Conservation (phyloP, 169 alveolate species). For the Plasmodium knowlesi region DNA sequence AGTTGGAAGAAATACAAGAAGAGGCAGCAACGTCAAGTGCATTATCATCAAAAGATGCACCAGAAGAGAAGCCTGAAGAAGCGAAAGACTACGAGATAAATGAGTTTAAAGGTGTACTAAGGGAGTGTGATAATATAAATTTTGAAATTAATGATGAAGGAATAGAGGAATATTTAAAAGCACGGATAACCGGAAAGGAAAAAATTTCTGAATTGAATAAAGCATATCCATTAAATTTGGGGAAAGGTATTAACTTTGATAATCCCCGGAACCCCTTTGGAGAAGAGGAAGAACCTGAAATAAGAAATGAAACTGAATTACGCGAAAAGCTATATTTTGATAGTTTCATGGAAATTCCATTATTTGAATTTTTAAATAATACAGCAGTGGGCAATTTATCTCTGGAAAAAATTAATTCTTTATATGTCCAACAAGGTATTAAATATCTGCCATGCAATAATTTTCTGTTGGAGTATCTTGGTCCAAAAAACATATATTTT, state of each 20-base stretch:
- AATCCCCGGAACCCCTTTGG: conserved; percentile 23
- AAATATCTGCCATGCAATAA: neutral
- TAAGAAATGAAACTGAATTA: neutral
- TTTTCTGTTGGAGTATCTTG: conserved; percentile 4
- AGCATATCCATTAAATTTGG: conserved; percentile 15
- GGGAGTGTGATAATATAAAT: neutral
- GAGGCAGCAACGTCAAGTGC: neutral
- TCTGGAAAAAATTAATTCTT: neutral
- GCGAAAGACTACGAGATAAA: neutral
- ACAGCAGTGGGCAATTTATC: neutral
- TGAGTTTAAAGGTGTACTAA: neutral
- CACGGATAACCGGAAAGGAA: neutral
- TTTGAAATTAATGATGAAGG: neutral
- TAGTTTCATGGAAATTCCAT: neutral
- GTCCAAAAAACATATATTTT: neutral
- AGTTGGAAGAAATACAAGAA: neutral
- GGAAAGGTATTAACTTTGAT: conserved; percentile 12
- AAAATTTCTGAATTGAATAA: neutral
- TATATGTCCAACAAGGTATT: neutral
- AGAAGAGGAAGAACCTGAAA: neutral
- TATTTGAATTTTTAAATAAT: conserved; percentile 6
- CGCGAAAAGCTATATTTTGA: conserved; percentile 6
- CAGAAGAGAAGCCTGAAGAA: neutral
- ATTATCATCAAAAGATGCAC: neutral
- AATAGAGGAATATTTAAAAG: neutral